Base-by-base conservation (phyloP, 2,329 filamentous ascomycete species). In the Zymoseptoria ardabiliae region DNA sequence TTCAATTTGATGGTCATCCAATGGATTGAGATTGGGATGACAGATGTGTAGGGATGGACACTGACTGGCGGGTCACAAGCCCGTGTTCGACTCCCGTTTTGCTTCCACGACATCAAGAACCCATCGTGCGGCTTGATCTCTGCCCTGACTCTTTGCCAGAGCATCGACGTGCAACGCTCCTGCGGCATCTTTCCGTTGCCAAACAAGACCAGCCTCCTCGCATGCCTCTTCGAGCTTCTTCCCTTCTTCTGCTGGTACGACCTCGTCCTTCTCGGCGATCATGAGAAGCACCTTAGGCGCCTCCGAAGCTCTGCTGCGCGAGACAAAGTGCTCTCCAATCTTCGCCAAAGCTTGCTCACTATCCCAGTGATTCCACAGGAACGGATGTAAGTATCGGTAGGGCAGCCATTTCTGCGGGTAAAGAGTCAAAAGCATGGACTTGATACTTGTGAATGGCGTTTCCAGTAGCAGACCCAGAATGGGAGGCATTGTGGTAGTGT, bases 401-500 rank as follows among this genome's bases (percentile, higher is more conserved):
- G 89, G 89, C 6, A 92, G 76, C 88, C 89, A 92, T 66, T 83
- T 88, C 66, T 91, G 87, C 1, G 89, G 89, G 68, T 92, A 93
- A 2, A 93, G 72, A 1, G 83, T 84, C 50, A 82, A 75, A 5
- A 93, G 77, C 87, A 93, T 91, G 19, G 81, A 82, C 59, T 82
- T 79, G 58, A 90, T 82, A 50, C 84, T 89, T 0, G 86, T 82
- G 63, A 91, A 91, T 0, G 89, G 89, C 0, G 89, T 91, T 70
- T 93, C 89, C 1, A 93, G 78, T 10, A 93, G 77, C 55, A 93
- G 62, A 1, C 81, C 76, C 1, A 67, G 65, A 9, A 82, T 71
- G 0, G 35, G 50, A 7, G 58, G 50, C 45, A 50, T 58, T 28
- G 23, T 54, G 57, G n/a, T 35, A 76, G 52, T 75, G 22, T 3